phyloP scores from a whole-genome alignment of 1,284 basidiomycete genomes.

The Cystobasidiaceae sp. region DNA sequence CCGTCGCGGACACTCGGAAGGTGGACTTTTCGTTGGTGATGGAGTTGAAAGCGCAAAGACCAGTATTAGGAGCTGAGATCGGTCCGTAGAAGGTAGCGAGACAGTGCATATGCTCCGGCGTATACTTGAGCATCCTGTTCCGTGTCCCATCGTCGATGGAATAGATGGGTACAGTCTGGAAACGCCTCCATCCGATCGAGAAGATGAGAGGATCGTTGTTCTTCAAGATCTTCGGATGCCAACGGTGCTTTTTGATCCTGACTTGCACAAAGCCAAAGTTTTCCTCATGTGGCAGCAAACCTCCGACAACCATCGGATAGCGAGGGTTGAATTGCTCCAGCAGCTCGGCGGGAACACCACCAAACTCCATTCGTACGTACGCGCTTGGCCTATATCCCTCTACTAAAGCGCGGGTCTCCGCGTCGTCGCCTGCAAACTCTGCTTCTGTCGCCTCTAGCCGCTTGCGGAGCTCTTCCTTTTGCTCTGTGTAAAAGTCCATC shows the following conservation, averaged over 20 bases:
- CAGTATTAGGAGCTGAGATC: slow-evolving; percentile 84
- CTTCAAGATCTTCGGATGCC: slow-evolving; percentile 89
- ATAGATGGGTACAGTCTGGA: slow-evolving; percentile 92
- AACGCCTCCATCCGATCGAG: slow-evolving; percentile 91
- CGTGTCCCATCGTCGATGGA: slow-evolving; percentile 94
- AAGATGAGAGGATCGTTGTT: slow-evolving; percentile 96
- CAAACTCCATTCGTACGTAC: slow-evolving; percentile 90
- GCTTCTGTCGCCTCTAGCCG: slow-evolving; percentile 78
- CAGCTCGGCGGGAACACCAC: slow-evolving; percentile 80
- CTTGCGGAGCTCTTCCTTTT: slow-evolving; percentile 83
- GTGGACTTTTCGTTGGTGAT: slow-evolving; percentile 61
- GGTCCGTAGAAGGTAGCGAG: slow-evolving; percentile 95
- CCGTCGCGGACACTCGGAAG: slow-evolving; percentile 89
- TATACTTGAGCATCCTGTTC: slow-evolving; percentile 99
- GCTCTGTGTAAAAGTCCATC: slow-evolving; percentile 80
- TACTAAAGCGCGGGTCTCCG: slow-evolving; percentile 71
- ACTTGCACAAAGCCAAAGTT: slow-evolving; percentile 90
- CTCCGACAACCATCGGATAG: slow-evolving; percentile 88
- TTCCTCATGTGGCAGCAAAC: slow-evolving; percentile 85
- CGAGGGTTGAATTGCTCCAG: slow-evolving; percentile 86
- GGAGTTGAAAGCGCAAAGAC: slow-evolving; percentile 94
- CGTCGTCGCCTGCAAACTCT: slow-evolving; percentile 78
- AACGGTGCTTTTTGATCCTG: slow-evolving; percentile 91
- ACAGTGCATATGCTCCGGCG: slow-evolving; percentile 99
- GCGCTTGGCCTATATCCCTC: slow-evolving; percentile 86